Conservation (phyloP, 192 early-diverging fungal species). For the Entomortierella parvispora region DNA sequence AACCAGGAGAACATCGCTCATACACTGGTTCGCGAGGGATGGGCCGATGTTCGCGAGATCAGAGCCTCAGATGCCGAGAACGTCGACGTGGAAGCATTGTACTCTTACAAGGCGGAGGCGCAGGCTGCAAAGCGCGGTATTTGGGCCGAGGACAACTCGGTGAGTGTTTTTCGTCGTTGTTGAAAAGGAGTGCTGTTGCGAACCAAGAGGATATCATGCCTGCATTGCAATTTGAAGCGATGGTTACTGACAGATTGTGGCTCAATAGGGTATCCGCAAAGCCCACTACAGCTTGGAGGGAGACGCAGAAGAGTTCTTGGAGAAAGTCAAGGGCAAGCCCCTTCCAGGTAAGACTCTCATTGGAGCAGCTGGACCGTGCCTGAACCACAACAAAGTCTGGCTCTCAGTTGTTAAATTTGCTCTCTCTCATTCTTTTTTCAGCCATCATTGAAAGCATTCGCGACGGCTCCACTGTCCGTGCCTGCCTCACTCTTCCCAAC, state of each 20-base stretch:
- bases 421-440: slow-evolving; percentile 1
- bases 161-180: slow-evolving; percentile 21
- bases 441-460: slow-evolving; percentile 96
- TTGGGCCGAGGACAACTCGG: slow-evolving; percentile 71
- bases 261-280: slow-evolving; percentile 56
- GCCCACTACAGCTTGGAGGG: slow-evolving; percentile 67
- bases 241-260: background rate
- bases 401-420: too few species aligned
- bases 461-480: slow-evolving; percentile 86
- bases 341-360: slow-evolving; percentile 67
- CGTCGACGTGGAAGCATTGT: slow-evolving; percentile 58
- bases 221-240: background rate
- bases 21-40: slow-evolving; percentile 82
- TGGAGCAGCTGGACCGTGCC: too few species aligned
- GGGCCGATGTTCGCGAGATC: slow-evolving; percentile 81
- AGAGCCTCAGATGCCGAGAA: slow-evolving; percentile 55
- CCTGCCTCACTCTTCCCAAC: slow-evolving; percentile 72
- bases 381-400: too few species aligned
- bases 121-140: slow-evolving; percentile 76
- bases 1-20: slow-evolving; percentile 74
- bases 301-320: slow-evolving; percentile 79
- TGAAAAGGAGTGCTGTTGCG: too few species aligned
- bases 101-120: slow-evolving; percentile 79
- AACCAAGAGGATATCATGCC: background rate
- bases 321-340: slow-evolving; percentile 81